Evolutionary conservation across 345 rosid species (phyloP), one percentile per base, ranked within the genome.

Genomic region (Triadica sebifera): DNA sequence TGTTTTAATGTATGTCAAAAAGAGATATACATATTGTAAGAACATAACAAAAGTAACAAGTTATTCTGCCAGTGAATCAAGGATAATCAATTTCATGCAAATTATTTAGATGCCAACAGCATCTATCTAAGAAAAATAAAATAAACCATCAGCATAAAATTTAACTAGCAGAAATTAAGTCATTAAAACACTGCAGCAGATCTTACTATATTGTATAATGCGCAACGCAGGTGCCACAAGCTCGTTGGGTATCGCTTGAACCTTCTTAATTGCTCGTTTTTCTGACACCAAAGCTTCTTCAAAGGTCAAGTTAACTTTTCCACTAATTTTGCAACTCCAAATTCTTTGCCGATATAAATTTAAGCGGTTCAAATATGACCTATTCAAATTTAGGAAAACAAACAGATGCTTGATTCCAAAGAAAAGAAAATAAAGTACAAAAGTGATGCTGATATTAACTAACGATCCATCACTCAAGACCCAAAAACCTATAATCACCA

Each of bases 211-310:
- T 72, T 93, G 97, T 79, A 95, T 88, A 77, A 83, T 82, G 19
- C 9, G 85, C 74, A 95, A 76, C 39, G 90, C 92, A 75, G 90
- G 93, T 58, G 82, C 86, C 74, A 87, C 87, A 73, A 93, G 87
- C 82, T 89, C 93, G 71, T 85, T 64, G 17, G 97, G 89, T 64
- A 95, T 82, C 74, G 85, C 89, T 82, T 89, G 94, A 83, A 91
- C 96, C 83, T 83, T 95, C 84, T 87, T 83, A 67, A 70, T 67
- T 11, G 94, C 93, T 46, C 56, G 73, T 80, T 85, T 93, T 84
- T 95, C 99, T 17, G 94, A 90, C n/a, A 91, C 89, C 89, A 93
- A 82, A 65, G 99, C 98, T 89, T 91, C 99, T 81, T 95, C 97
- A 62, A 84, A 95, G 65, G 97, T 95, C 90, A 95, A 76, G 84